Percentiles rank a stretch among this genome's conserved stretches.
phyloP scores from a whole-genome alignment of 2,329 filamentous ascomycete species.

The Paecilomyces formosus region DNA sequence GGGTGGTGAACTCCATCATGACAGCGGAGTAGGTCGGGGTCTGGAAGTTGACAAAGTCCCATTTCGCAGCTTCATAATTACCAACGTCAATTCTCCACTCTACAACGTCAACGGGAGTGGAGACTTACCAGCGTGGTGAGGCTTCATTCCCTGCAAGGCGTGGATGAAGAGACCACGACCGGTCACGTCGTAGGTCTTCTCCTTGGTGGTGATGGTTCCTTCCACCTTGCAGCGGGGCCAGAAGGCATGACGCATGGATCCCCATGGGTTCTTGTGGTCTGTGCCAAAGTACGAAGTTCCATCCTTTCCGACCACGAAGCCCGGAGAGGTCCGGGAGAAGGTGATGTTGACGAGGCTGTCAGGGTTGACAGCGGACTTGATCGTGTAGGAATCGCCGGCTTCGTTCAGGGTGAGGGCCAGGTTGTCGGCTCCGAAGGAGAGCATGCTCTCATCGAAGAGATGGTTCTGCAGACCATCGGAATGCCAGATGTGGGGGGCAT shows the following conservation, averaged over 20 bases:
- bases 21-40: conserved; percentile 77
- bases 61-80: conserved; percentile 55
- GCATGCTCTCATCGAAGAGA: conserved; percentile 77
- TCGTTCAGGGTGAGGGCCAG: conserved; percentile 78
- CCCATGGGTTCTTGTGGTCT: conserved; percentile 81
- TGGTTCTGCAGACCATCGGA: conserved; percentile 71
- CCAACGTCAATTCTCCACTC: conserved; percentile 1
- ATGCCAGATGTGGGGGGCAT: conserved; percentile 73
- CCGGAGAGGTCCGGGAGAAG: conserved; percentile 66
- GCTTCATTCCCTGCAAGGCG: conserved; percentile 97
- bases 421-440: conserved; percentile 77
- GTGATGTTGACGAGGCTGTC: conserved; percentile 79
- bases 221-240: conserved; percentile 82
- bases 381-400: conserved; percentile 72
- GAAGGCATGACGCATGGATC: conserved; percentile 83
- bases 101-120: conserved; percentile 1
- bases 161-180: conserved; percentile 74
- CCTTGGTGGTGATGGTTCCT: conserved; percentile 75
- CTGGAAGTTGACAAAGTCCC: conserved; percentile 94
- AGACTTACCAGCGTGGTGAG: conserved; percentile 73
- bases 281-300: conserved; percentile 82
- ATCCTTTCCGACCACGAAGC: conserved; percentile 76
- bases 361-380: conserved; percentile 84
- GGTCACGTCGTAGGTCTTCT: conserved; percentile 73
- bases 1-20: conserved; percentile 94